A percentile compares a stretch with the other conserved stretches of the same genome.
These are phyloP conservation scores for Umbelopsis vinacea DNA, from an alignment of 192 early-diverging fungal genomes.

Conservation along the genomic window DNA sequence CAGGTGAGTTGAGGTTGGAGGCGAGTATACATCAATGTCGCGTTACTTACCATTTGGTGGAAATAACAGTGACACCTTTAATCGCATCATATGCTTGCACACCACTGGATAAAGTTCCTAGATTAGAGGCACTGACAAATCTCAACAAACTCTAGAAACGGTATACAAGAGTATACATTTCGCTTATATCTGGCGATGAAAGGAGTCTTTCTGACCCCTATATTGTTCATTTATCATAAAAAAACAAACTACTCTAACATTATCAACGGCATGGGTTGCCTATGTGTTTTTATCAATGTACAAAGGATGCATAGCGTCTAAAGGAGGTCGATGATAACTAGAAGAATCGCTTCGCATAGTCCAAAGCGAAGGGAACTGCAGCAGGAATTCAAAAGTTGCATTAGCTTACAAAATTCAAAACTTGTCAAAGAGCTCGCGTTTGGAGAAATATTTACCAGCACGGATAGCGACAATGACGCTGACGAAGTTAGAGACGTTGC, in stretches of 20 bases:
- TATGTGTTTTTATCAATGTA: conserved; percentile 9
- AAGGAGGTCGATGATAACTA: neutral
- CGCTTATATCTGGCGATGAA: neutral
- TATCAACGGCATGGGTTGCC: neutral
- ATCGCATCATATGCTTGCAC: conserved; percentile 21
- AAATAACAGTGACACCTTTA: conserved; percentile 29
- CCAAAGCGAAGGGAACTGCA: conserved; percentile 16
- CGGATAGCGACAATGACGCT: conserved; percentile 32
- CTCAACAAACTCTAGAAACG: neutral
- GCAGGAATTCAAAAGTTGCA: neutral
- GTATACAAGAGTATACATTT: neutral
- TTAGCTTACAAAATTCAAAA: neutral
- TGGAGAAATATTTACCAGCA: conserved; percentile 27
- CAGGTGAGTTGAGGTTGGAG: conserved; percentile 22
- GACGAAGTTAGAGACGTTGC: conserved; percentile 37
- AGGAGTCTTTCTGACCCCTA: neutral
- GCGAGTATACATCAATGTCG: neutral
- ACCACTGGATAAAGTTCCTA: neutral
- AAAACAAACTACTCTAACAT: too few relatives aligned
- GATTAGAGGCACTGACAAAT: neutral
- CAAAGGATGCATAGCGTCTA: conserved; percentile 8
- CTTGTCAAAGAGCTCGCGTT: neutral
- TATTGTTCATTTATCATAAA: neutral
- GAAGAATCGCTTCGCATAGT: conserved; percentile 20
- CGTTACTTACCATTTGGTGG: neutral